Conservation (phyloP, 1,284 basidiomycete genomes). For the Sporisorium reilianum region DNA sequence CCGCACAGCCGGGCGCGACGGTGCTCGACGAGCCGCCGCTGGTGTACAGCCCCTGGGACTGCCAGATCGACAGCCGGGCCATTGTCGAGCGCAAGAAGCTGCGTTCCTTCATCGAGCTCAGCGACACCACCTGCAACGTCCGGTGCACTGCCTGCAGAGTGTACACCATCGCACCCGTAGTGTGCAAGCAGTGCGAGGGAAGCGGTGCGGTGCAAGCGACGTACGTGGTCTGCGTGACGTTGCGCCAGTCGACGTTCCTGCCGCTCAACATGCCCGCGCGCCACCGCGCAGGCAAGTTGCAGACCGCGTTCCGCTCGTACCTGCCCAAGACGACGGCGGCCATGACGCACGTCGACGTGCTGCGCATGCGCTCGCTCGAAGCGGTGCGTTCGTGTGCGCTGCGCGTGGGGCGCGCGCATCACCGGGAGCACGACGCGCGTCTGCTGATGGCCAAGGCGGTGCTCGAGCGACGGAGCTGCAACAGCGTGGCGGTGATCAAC, state of each 20-base stretch:
- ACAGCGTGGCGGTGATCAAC: conserved; percentile 80
- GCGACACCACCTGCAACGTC: conserved; percentile 36
- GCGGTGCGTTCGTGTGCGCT: conserved; percentile 72
- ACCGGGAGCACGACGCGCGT: conserved; percentile 79
- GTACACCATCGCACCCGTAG: background rate
- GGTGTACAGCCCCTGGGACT: conserved; percentile 47
- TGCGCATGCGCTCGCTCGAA: conserved; percentile 75
- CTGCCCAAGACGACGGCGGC: conserved; percentile 75
- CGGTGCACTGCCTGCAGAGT: conserved; percentile 26
- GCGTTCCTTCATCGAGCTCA: conserved; percentile 49
- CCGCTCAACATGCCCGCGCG: conserved; percentile 36
- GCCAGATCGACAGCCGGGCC: conserved; percentile 39
- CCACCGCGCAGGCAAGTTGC: conserved; percentile 29
- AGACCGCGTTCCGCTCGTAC: conserved; percentile 76
- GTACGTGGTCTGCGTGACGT: conserved; percentile 47
- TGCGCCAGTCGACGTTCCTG: conserved; percentile 40
- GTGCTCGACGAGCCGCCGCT: conserved; percentile 36
- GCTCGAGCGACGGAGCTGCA: conserved; percentile 73
- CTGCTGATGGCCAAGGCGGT: conserved; percentile 73
- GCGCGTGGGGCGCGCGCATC: conserved; percentile 79
- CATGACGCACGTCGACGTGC: conserved; percentile 80
- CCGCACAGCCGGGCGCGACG: conserved; percentile 10
- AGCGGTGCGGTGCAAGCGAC: conserved; percentile 29
- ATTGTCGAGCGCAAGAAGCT: conserved; percentile 51
- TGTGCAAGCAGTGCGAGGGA: conserved; percentile 27